These are phyloP conservation scores for Ogataea thermomethanolica DNA, from an alignment of 805 yeast genomes.

Conservation along the genomic window DNA sequence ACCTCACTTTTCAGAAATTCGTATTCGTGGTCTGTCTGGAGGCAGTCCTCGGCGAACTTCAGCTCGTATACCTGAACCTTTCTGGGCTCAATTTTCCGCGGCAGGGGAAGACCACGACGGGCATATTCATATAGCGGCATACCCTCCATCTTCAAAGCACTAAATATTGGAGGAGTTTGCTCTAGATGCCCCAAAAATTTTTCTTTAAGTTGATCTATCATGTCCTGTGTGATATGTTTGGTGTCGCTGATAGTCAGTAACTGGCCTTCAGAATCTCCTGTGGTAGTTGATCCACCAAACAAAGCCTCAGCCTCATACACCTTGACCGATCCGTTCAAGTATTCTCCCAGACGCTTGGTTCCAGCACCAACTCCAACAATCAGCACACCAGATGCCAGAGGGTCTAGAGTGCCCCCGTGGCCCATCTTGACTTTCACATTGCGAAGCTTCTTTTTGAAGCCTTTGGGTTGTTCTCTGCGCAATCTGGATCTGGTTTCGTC, in stretches of 20 bases:
- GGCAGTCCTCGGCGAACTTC: conserved; percentile 49
- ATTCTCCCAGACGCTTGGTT: conserved; percentile 73
- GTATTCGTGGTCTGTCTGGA: conserved; percentile 56
- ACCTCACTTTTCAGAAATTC: conserved; percentile 40
- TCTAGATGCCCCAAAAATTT: conserved; percentile 76
- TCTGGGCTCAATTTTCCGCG: conserved; percentile 76
- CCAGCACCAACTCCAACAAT: conserved; percentile 93
- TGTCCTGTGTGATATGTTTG: conserved; percentile 53
- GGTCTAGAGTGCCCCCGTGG: conserved; percentile 97
- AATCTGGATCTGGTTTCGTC: conserved; percentile 47
- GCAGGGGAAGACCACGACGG: conserved; percentile 79
- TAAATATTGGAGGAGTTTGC: conserved; percentile 93
- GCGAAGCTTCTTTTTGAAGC: conserved; percentile 49
- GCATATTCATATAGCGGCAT: conserved; percentile 94
- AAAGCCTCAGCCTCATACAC: conserved; percentile 81
- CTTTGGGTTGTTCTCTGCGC: conserved; percentile 40
- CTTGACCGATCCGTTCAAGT: conserved; percentile 71
- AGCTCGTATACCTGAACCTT: conserved; percentile 59
- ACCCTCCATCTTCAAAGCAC: conserved; percentile 93
- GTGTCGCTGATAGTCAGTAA: conserved; percentile 56
- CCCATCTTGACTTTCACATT: conserved; percentile 80
- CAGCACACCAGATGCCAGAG: conserved; percentile 89
- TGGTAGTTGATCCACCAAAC: conserved; percentile 86
- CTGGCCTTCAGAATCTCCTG: conserved; percentile 92
- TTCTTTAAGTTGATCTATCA: conserved; percentile 45